Conservation (phyloP, 495 filamentous ascomycete genomes). For the Astrocystis sublimbata region DNA sequence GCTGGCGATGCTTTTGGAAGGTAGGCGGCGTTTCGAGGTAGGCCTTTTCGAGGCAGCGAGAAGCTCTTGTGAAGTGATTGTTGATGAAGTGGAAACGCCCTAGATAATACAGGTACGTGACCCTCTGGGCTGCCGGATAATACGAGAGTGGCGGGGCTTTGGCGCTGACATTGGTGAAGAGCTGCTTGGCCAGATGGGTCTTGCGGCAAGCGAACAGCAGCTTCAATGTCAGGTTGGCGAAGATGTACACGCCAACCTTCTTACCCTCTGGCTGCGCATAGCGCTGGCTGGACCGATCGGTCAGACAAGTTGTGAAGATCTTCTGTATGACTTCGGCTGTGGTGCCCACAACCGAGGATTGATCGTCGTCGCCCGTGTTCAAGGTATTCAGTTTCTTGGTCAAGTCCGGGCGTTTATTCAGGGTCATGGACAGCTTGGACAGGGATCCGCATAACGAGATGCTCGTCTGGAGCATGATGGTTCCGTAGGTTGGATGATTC, state of each 20-base stretch:
- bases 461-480: conserved; percentile 73
- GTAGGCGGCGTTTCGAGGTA: conserved; percentile 73
- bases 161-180: conserved; percentile 85
- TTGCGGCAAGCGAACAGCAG: conserved; percentile 77
- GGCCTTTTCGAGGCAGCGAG: conserved; percentile 70
- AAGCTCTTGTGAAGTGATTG: conserved; percentile 74
- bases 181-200: conserved; percentile 69
- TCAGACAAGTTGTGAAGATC: conserved; percentile 88
- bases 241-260: conserved; percentile 81
- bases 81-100: conserved; percentile 85
- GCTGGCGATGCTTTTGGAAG: conserved; percentile 68
- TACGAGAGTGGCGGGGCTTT: conserved; percentile 74
- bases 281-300: conserved; percentile 68
- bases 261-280: conserved; percentile 71
- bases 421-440: conserved; percentile 74
- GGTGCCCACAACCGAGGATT: conserved; percentile 74
- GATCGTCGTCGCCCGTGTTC: conserved; percentile 54
- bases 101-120: conserved; percentile 93
- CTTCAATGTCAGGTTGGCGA: conserved; percentile 89
- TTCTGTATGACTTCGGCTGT: conserved; percentile 85
- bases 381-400: conserved; percentile 54
- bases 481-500: conserved; percentile 72
- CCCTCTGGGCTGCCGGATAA: conserved; percentile 84
- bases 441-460: conserved; percentile 75
- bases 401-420: conserved; percentile 75